phyloP scores from a whole-genome alignment of 2,329 filamentous ascomycete species.

The Furcasterigmium sp. region DNA sequence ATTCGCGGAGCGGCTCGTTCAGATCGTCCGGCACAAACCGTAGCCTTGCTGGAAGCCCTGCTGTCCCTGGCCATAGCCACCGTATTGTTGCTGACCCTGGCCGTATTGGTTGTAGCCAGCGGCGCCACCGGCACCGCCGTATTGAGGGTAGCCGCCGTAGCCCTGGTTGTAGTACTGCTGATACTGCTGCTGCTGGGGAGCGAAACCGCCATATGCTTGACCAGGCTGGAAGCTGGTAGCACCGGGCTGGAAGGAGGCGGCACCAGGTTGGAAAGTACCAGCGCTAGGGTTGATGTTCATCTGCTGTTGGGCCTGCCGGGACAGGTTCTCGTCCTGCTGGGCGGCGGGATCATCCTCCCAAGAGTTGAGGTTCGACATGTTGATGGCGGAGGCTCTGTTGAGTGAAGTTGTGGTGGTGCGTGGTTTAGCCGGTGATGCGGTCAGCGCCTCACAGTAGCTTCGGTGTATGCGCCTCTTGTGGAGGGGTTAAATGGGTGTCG shows the following conservation, averaged over 20 bases:
- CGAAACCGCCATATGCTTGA: slow-evolving; percentile 58
- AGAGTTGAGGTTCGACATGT: slow-evolving; percentile 86
- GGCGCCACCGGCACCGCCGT: slow-evolving; percentile 35
- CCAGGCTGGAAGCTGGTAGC: slow-evolving; percentile 70
- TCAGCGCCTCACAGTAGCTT: slow-evolving; percentile 1
- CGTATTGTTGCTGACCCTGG: slow-evolving; percentile 23
- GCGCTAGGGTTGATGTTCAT: slow-evolving; percentile 59
- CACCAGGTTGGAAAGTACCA: slow-evolving; percentile 41
- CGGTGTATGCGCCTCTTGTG: neutral
- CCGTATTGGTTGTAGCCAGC: neutral
- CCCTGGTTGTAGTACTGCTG: slow-evolving; percentile 48
- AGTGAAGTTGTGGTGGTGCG: neutral
- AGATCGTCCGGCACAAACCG: slow-evolving; percentile 7
- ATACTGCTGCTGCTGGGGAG: slow-evolving; percentile 49
- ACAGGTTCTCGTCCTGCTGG: slow-evolving; percentile 74
- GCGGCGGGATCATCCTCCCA: slow-evolving; percentile 86
- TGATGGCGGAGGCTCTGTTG: slow-evolving; percentile 15
- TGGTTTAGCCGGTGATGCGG: neutral
- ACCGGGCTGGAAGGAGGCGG: slow-evolving; percentile 57
- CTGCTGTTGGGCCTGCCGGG: slow-evolving; percentile 69
- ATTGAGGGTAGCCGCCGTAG: slow-evolving; percentile 52
- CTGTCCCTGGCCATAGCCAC: slow-evolving; percentile 29
- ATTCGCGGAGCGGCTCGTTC: neutral
- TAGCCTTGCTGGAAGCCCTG: slow-evolving; percentile 43
- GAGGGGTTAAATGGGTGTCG: slow-evolving; percentile 2